These are phyloP conservation scores for Ophiostoma ulmi DNA, from an alignment of 2,329 filamentous ascomycete genomes.

Conservation along the genomic window DNA sequence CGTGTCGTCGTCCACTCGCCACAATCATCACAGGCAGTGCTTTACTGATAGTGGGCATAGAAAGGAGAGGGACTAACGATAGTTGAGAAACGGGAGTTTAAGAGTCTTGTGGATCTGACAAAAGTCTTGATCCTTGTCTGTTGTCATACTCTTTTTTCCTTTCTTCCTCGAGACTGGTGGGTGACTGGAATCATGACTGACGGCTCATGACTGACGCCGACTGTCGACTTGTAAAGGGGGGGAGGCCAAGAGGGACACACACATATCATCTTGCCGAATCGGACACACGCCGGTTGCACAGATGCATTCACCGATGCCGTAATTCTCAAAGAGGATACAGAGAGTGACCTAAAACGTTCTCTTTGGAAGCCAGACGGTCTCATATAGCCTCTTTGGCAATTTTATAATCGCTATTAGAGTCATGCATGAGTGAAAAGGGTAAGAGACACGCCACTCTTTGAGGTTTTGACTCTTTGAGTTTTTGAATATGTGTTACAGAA, in stretches of 20 bases:
- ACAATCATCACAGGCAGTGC: background rate
- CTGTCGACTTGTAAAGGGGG: too few relatives aligned
- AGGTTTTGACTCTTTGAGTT: background rate
- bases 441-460: background rate
- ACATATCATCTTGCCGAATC: constrained; percentile 22
- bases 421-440: background rate
- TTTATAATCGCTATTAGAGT: background rate
- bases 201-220: background rate
- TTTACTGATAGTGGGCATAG: background rate
- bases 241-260: background rate
- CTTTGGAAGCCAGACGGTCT: constrained; percentile 11
- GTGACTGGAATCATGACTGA: background rate
- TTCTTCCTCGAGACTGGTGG: constrained; percentile 12
- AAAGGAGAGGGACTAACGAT: background rate
- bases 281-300: constrained; percentile 23
- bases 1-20: constrained; percentile 16
- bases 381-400: background rate
- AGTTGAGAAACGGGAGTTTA: background rate
- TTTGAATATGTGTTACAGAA: background rate
- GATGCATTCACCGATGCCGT: constrained; percentile 23
- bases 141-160: constrained; percentile 1
- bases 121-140: background rate
- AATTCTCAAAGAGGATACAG: background rate
- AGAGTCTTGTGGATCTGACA: background rate
- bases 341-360: background rate